Conservation (phyloP, 1,284 basidiomycete species). For the Ceratobasidium sp. region DNA sequence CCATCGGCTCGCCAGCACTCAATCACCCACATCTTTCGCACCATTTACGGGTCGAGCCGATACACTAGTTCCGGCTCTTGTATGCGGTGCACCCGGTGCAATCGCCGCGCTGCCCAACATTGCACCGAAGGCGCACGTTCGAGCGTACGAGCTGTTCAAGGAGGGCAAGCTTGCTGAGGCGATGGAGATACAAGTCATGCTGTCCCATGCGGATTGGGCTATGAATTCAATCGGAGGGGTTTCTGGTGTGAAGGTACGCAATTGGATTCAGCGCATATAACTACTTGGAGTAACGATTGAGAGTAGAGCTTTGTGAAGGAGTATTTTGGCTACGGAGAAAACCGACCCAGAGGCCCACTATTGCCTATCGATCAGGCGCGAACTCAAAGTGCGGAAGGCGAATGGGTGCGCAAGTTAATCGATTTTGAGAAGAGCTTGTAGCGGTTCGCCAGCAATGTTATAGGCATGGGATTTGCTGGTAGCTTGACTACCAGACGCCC, state of each 20-base stretch:
- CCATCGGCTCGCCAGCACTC: conserved; percentile 29
- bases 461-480: too few species aligned
- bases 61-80: conserved; percentile 49
- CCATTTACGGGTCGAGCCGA: conserved; percentile 51
- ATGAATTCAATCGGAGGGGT: conserved; percentile 79
- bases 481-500: too few species aligned
- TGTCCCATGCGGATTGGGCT: conserved; percentile 82
- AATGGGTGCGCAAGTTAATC: conserved; percentile 71
- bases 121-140: conserved; percentile 53
- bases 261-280: background rate
- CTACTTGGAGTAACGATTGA: background rate
- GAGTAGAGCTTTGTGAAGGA: conserved; percentile 67
- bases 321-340: conserved; percentile 78
- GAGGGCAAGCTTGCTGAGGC: conserved; percentile 47
- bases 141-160: conserved; percentile 53
- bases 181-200: conserved; percentile 60
- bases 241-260: conserved; percentile 72
- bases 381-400: conserved; percentile 59
- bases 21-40: conserved; percentile 48
- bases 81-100: conserved; percentile 52
- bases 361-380: conserved; percentile 61
- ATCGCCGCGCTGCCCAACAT: conserved; percentile 58
- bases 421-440: conserved; percentile 72
- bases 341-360: conserved; percentile 72
- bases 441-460: background rate